Percentiles rank a stretch among this genome's conserved stretches.
Conservation (phyloP, 73 alveolate species). For the Tetrahymena borealis region DNA sequence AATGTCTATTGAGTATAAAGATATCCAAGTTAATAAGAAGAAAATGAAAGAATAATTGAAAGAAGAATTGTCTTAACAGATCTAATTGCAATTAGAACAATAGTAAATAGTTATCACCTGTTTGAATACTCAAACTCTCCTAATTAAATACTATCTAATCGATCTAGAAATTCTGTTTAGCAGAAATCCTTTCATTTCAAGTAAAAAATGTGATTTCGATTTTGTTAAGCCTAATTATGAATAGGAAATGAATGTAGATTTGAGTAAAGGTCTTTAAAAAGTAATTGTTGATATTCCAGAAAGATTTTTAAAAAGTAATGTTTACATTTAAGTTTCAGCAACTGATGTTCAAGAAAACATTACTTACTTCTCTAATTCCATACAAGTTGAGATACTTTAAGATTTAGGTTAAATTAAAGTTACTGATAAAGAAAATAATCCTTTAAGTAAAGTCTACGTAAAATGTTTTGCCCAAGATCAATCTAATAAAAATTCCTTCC, state of each 20-base stretch:
- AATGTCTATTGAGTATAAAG: too few species aligned
- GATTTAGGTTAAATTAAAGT: constrained; percentile 84
- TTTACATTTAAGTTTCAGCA: constrained; percentile 71
- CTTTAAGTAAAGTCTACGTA: constrained; percentile 74
- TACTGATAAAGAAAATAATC: constrained; percentile 40
- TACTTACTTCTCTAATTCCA: constrained; percentile 63
- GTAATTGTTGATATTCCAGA: constrained; percentile 49
- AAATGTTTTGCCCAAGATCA: constrained; percentile 66
- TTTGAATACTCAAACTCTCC: constrained; percentile 39
- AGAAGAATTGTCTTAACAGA: constrained; percentile 18
- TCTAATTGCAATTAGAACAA: constrained; percentile 45
- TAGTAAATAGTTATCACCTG: constrained; percentile 54
- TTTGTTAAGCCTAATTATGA: constrained; percentile 1
- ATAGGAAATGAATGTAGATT: background rate
- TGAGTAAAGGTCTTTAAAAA: background rate
- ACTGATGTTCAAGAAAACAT: too few species aligned
- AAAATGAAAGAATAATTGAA: constrained; percentile 14
- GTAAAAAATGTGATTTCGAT: constrained; percentile 26
- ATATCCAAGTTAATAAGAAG: constrained; percentile 20
- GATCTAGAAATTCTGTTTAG: constrained; percentile 73
- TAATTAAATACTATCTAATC: constrained; percentile 60
- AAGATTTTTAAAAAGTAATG: constrained; percentile 50
- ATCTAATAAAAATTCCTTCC: constrained; percentile 50
- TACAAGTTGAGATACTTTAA: constrained; percentile 55
- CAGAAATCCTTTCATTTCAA: constrained; percentile 68